Percentiles rank a stretch among this genome's conserved stretches.
These are phyloP conservation scores for Spongispora temasekensis DNA, from an alignment of 1,284 basidiomycete genomes.

Conservation along the genomic window DNA sequence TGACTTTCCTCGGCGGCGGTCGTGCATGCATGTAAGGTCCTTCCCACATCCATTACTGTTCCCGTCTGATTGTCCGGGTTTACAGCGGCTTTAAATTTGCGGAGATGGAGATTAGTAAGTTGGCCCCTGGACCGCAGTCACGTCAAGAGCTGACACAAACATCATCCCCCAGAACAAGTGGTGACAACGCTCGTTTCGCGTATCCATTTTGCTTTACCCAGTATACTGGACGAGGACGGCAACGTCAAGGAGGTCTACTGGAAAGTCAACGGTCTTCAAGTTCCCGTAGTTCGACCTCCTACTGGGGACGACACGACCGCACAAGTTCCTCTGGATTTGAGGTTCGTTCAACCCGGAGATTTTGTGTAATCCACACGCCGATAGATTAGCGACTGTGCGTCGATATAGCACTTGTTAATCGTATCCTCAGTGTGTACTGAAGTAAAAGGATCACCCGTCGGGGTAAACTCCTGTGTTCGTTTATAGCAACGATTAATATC, in stretches of 20 bases:
- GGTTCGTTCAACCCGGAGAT: conserved; percentile 31
- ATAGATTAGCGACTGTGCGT: not conserved
- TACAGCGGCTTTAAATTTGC: conserved; percentile 36
- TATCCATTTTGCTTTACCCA: conserved; percentile 39
- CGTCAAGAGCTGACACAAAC: conserved; percentile 1
- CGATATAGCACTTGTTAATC: not conserved
- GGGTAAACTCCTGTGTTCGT: too few species aligned
- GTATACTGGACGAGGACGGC: conserved; percentile 31
- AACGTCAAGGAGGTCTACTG: conserved; percentile 39
- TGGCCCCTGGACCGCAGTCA: conserved; percentile 6
- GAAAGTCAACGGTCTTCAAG: conserved; percentile 40
- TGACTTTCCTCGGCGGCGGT: conserved; percentile 48
- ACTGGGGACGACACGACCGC: conserved; percentile 35
- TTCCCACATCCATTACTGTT: not conserved
- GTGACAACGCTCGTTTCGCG: conserved; percentile 30
- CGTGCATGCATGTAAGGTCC: conserved; percentile 41
- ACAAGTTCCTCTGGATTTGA: conserved; percentile 37
- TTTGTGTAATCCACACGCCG: conserved; percentile 19
- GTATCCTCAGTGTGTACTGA: too few species aligned
- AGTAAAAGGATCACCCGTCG: too few species aligned
- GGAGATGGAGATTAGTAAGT: conserved; percentile 35
- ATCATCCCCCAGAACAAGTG: conserved; percentile 29
- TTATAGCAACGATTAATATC: too few species aligned
- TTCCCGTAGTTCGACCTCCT: conserved; percentile 40
- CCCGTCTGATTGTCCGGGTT: conserved; percentile 5